phyloP scores from a whole-genome alignment of 768 basidiomycete species.

The Lyophyllum atratum region DNA sequence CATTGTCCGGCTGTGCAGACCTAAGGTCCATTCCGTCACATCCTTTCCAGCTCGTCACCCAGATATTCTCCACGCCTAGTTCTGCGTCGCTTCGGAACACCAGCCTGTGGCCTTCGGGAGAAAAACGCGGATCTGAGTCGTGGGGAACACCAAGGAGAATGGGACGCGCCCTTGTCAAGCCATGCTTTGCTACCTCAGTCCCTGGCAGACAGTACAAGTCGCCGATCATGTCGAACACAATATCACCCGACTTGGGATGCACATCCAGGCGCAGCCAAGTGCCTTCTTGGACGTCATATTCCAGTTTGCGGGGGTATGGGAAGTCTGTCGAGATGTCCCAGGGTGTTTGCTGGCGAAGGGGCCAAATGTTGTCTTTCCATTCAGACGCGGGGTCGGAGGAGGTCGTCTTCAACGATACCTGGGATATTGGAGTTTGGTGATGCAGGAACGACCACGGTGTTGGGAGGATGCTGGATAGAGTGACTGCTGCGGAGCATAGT shows the following conservation, averaged over 20 bases:
- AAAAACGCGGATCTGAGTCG: constrained; percentile 75
- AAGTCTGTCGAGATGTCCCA: constrained; percentile 84
- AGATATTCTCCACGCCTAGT: constrained; percentile 75
- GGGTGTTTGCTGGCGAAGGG: constrained; percentile 55
- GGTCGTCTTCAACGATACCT: constrained; percentile 17
- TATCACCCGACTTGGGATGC: constrained; percentile 66
- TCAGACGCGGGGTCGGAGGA: constrained; percentile 34
- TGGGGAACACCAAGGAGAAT: constrained; percentile 66
- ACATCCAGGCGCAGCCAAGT: constrained; percentile 80
- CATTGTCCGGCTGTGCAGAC: constrained; percentile 23
- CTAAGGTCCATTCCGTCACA: constrained; percentile 62
- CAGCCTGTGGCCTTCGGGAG: constrained; percentile 62
- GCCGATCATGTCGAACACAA: constrained; percentile 75
- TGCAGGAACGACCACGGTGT: constrained; percentile 33
- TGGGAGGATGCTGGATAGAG: constrained; percentile 34
- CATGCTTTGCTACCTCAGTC: constrained; percentile 24
- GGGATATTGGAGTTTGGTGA: constrained; percentile 14
- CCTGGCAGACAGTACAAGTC: constrained; percentile 73
- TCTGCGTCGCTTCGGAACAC: constrained; percentile 75
- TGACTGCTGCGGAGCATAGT: constrained; percentile 32
- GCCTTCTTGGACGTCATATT: constrained; percentile 71
- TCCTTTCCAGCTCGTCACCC: constrained; percentile 68
- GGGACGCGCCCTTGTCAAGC: constrained; percentile 49
- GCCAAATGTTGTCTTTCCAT: constrained; percentile 60
- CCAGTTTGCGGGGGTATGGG: constrained; percentile 62